Evolutionary conservation across 2,329 filamentous ascomycete genomes (phyloP), one percentile per base, ranked within the genome.

Genomic region (Botrytis fragariae): DNA sequence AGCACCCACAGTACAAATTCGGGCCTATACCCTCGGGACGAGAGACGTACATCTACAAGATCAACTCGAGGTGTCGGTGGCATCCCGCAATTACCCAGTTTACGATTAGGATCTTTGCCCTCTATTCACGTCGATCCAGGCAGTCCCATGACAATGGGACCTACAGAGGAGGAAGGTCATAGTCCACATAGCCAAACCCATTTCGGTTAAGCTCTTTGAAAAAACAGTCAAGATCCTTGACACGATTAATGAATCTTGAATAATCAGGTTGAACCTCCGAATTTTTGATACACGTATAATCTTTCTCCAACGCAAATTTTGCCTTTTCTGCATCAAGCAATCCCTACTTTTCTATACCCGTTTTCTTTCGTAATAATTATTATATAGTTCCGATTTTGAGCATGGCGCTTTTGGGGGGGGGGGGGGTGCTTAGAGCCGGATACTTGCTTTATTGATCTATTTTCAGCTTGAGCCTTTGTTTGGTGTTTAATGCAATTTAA

Each of bases 41-140:
- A 71, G 5, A 37, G 57, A 37, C 74, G 72, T 22, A 70, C 68
- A 39, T 74, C 69, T 35, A 61, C 65, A 37, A 22, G 61, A 61
- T 75, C 71, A 20, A 74, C 72, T 6, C 82, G 83, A 57, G 83
- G 83, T 8, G 81, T 83, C 7, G 83, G 83, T 29, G 83, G 82
- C 1, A 77, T 81, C 10, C 86, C 86, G 0, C 86, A 85, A 75
- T 81, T 90, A 65, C 87, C 88, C 3, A 88, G 85, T 76, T 77
- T 90, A 76, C 83, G 84, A 65, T 82, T 90, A 45, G 78, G 80
- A 29, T 79, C 79, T 42, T 80, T 90, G 39, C 89, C 89, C 4
- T 85, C 86, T 76, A 91, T 91, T 78, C 85, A 89, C 39, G 86
- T 90, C 65, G 86, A 90, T 72, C 75, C 77, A n/a, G 77, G 72